Conservation (phyloP, 306 rosid genomes). For the Prunus kanzakura region DNA sequence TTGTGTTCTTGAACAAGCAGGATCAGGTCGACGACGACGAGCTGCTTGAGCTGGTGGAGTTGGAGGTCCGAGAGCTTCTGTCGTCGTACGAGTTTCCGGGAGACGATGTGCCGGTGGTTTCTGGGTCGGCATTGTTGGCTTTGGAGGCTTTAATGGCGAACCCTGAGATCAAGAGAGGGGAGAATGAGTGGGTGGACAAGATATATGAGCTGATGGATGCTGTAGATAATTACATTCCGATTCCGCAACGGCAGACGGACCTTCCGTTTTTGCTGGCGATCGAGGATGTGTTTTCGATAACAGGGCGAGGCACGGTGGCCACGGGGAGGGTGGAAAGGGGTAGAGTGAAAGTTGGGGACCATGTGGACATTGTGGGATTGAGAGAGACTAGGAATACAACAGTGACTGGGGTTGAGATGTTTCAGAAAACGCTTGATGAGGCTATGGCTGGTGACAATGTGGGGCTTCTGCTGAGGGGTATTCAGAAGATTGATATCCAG, state of each 20-base stretch:
- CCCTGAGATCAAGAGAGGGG: slow-evolving; percentile 30
- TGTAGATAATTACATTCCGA: slow-evolving; percentile 30
- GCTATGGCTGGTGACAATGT: slow-evolving; percentile 40
- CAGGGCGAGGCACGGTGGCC: slow-evolving; percentile 35
- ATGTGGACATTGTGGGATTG: slow-evolving; percentile 30
- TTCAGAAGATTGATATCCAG: slow-evolving; percentile 30
- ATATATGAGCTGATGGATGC: slow-evolving; percentile 28
- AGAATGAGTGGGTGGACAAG: slow-evolving; percentile 34
- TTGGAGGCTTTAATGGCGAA: slow-evolving; percentile 32
- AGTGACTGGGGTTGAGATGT: slow-evolving; percentile 37
- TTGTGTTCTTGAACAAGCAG: slow-evolving; percentile 36
- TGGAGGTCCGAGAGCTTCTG: slow-evolving; percentile 34
- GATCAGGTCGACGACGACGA: slow-evolving; percentile 35
- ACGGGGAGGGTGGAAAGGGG: slow-evolving; percentile 36
- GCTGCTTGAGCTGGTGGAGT: slow-evolving; percentile 33
- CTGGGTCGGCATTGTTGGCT: slow-evolving; percentile 36
- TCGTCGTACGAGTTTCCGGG: slow-evolving; percentile 28
- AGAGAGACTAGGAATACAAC: slow-evolving; percentile 29
- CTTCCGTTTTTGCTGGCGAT: slow-evolving; percentile 29
- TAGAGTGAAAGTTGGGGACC: slow-evolving; percentile 26
- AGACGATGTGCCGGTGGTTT: slow-evolving; percentile 30
- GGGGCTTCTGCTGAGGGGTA: slow-evolving; percentile 33
- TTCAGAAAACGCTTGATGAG: slow-evolving; percentile 29
- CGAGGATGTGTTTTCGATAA: slow-evolving; percentile 35
- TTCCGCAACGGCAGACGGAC: slow-evolving; percentile 30